These are phyloP conservation scores for Podaxis mareebaensis DNA, from an alignment of 768 basidiomycete genomes.

Conservation along the genomic window DNA sequence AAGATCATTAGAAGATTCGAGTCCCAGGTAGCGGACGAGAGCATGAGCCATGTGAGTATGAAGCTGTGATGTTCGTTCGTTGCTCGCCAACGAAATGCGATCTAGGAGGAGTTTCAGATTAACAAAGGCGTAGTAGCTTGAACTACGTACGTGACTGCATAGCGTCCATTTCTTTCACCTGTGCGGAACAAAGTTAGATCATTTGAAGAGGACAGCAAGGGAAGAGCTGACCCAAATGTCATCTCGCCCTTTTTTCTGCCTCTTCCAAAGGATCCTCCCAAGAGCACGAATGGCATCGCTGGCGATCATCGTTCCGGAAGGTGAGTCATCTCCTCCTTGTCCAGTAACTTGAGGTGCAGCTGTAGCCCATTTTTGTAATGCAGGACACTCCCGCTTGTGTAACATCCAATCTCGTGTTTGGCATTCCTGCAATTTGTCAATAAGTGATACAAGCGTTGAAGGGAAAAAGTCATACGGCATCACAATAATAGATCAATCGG, in stretches of 20 bases:
- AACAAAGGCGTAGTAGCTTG: background rate
- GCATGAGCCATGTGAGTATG: slow-evolving; percentile 75
- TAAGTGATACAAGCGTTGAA: slow-evolving; percentile 3
- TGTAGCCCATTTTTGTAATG: slow-evolving; percentile 57
- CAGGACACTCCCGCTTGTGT: slow-evolving; percentile 80
- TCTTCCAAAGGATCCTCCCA: slow-evolving; percentile 71
- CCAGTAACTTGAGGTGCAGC: slow-evolving; percentile 39
- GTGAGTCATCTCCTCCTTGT: background rate
- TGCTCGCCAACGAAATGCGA: slow-evolving; percentile 46
- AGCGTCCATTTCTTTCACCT: slow-evolving; percentile 64
- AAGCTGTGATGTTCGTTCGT: slow-evolving; percentile 37
- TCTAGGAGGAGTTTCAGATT: slow-evolving; percentile 39
- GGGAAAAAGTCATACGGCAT: slow-evolving; percentile 48
- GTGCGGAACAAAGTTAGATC: background rate
- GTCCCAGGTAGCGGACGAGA: slow-evolving; percentile 67
- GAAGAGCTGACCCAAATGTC: slow-evolving; percentile 56
- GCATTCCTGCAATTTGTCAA: slow-evolving; percentile 46
- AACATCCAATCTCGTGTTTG: slow-evolving; percentile 72
- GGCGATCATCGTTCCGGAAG: slow-evolving; percentile 42
- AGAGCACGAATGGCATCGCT: slow-evolving; percentile 81
- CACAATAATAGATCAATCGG: slow-evolving; percentile 73
- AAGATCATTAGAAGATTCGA: slow-evolving; percentile 60
- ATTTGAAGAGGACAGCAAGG: background rate
- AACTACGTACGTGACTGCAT: slow-evolving; percentile 74
- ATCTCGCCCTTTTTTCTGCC: slow-evolving; percentile 51